phyloP scores from a whole-genome alignment of 306 rosid species.

The Pterocarpus macrocarpus region DNA sequence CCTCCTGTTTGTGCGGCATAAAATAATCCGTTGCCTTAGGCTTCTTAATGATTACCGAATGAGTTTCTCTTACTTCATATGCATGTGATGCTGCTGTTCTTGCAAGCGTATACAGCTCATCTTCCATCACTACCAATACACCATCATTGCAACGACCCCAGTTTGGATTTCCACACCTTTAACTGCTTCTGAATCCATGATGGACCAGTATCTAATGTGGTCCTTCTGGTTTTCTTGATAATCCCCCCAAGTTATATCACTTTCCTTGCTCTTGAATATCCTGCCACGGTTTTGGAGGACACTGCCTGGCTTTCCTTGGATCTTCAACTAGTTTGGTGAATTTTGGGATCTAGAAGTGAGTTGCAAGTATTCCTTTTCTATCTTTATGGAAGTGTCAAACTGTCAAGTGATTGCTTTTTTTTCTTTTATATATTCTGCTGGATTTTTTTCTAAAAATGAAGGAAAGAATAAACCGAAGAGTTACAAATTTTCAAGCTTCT shows the following conservation, averaged over 20 bases:
- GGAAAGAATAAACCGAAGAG: conserved; percentile 13
- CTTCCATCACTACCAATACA: conserved; percentile 56
- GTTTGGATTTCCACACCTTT: conserved; percentile 40
- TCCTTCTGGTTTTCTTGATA: conserved; percentile 38
- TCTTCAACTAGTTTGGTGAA: conserved; percentile 46
- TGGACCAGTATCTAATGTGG: conserved; percentile 37
- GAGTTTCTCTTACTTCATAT: conserved; percentile 53
- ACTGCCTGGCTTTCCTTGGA: conserved; percentile 33
- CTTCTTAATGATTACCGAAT: conserved; percentile 50
- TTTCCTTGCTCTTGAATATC: conserved; percentile 33
- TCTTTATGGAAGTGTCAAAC: not conserved
- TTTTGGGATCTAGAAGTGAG: conserved; percentile 54
- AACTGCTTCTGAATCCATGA: conserved; percentile 50
- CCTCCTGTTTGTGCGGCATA: conserved; percentile 65
- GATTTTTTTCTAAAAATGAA: conserved; percentile 40
- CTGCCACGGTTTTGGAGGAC: conserved; percentile 19
- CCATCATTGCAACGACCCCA: conserved; percentile 59
- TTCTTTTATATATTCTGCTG: conserved; percentile 17
- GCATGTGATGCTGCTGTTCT: conserved; percentile 80
- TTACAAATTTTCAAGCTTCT: not conserved
- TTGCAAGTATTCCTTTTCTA: conserved; percentile 41
- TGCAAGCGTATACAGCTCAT: conserved; percentile 71
- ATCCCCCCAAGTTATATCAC: conserved; percentile 32
- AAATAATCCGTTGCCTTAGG: conserved; percentile 45
- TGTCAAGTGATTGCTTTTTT: not conserved